Evolutionary conservation across 345 rosid species (phyloP).

Genomic region (Hibiscus trionum): DNA sequence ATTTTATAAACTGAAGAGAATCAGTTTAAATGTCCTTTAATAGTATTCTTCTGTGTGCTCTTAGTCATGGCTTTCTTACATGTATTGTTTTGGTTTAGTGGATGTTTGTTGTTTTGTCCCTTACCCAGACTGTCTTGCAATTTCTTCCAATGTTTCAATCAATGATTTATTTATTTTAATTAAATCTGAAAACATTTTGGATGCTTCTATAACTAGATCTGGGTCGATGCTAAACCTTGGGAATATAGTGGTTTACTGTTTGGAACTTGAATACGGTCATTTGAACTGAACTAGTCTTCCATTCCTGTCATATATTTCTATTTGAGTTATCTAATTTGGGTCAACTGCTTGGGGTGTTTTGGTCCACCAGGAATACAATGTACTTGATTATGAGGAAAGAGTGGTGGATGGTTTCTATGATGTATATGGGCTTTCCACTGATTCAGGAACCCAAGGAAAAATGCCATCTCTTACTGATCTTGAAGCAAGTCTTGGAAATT

Average conservation of each 20-base stretch:
- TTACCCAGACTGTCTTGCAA: background rate
- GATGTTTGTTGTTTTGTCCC: background rate
- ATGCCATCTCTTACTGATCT: conserved; percentile 85
- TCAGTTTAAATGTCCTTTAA: background rate
- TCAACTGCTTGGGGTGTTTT: conserved; percentile 10
- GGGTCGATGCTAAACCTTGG: background rate
- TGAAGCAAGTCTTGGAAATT: conserved; percentile 59
- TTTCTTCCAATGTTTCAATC: background rate
- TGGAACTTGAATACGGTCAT: background rate
- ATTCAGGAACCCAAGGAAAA: conserved; percentile 50
- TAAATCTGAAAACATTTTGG: background rate
- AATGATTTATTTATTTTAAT: background rate
- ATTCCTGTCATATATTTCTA: background rate
- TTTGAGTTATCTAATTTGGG: conserved; percentile 10
- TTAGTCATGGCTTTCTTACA: background rate
- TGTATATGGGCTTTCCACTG: conserved; percentile 57
- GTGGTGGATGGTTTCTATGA: conserved; percentile 96
- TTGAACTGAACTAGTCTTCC: background rate
- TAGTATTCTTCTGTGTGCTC: background rate
- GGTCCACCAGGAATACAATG: conserved; percentile 67
- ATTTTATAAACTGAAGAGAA: background rate
- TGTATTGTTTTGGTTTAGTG: background rate
- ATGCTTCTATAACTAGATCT: background rate
- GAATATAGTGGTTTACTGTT: background rate
- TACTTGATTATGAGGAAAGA: conserved; percentile 91